Base-by-base conservation (phyloP, 345 rosid species). In the Arabidopsis suecica region DNA sequence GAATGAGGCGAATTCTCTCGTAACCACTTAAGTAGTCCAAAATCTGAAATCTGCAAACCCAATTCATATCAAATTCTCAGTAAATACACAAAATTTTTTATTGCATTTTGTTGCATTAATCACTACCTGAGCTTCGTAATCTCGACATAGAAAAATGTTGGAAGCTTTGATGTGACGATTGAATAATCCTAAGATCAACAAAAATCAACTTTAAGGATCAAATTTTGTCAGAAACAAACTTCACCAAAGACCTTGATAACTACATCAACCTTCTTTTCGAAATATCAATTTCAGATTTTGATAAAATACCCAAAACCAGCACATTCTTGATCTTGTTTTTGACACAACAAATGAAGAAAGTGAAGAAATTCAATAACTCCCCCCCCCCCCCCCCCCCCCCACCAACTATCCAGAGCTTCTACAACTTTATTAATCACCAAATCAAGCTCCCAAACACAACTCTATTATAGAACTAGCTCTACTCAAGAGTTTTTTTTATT, bases 11-110 rank as follows among this genome's bases (percentile, higher is more conserved):
- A 94, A 42, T 87, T 94, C 66, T 88, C 95, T 11, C 96, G 98
- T 4, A 94, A 95, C 98, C 98, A 94, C 77, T 94, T 94, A 18
- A 97, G 97, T 16, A 91, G 82, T 63, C 98, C 98, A 50, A 91
- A 94, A 80, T 86, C 88, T n/a, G 91, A 88, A 62, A 90, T 83
- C 93, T 88, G 73, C 61, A 64, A 36, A 33, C 7, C 3, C n/a
- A 0, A 38, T 2, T 47, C 53, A 28, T 14, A 7, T 34, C 0
- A 6, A 57, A 59, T 22, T 6, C 54, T 61, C 47, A 62, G 2
- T 32, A n/a, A 1, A 23, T 23, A 23, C 45, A 42, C 0, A 41
- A 50, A 57, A 25, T 53, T 8, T 1, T 45, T 77, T 40, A 44
- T 55, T 66, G 11, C 36, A 41, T 34, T 25, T 48, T 38, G 53